Percentiles rank a stretch among this genome's conserved stretches.
phyloP scores from a whole-genome alignment of 495 filamentous ascomycete species.

The Achaetomiella virescens region DNA sequence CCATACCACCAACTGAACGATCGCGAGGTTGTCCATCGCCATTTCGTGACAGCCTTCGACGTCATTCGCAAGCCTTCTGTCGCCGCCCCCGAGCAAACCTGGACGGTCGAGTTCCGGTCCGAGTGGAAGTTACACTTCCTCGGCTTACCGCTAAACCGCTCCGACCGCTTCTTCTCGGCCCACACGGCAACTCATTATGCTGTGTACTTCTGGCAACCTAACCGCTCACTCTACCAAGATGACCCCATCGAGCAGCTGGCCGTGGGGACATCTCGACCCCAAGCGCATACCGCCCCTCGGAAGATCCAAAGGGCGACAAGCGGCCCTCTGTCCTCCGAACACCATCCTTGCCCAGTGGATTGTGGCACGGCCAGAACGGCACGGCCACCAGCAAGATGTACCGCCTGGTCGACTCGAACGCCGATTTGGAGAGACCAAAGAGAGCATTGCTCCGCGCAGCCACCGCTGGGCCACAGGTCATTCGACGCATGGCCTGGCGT shows the following conservation, averaged over 20 bases:
- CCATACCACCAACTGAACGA: conserved; percentile 56
- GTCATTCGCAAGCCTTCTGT: conserved; percentile 26
- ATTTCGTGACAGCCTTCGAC: conserved; percentile 61
- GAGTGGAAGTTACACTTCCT: conserved; percentile 64
- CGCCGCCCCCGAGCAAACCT: conserved; percentile 22
- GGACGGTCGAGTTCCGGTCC: conserved; percentile 50
- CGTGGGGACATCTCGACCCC: conserved; percentile 59
- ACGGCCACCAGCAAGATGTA: background rate
- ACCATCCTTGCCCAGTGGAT: conserved; percentile 17
- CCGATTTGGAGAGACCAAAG: background rate
- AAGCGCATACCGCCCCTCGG: conserved; percentile 49
- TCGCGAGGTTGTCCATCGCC: conserved; percentile 51
- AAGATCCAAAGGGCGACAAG: conserved; percentile 44
- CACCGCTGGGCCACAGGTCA: conserved; percentile 42
- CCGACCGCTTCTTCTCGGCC: conserved; percentile 59
- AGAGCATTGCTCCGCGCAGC: conserved; percentile 10
- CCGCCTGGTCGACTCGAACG: background rate
- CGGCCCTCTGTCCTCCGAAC: conserved; percentile 25
- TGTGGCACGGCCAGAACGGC: conserved; percentile 20
- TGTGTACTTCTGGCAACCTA: conserved; percentile 61
- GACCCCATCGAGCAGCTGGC: conserved; percentile 56
- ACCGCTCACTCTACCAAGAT: conserved; percentile 53
- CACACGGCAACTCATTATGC: conserved; percentile 60
- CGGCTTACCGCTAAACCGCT: conserved; percentile 52
- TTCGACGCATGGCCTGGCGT: conserved; percentile 49